Evolutionary conservation across 257 asterid species (phyloP), one percentile per base, ranked within the genome.

Genomic region (Handroanthus guayacan): DNA sequence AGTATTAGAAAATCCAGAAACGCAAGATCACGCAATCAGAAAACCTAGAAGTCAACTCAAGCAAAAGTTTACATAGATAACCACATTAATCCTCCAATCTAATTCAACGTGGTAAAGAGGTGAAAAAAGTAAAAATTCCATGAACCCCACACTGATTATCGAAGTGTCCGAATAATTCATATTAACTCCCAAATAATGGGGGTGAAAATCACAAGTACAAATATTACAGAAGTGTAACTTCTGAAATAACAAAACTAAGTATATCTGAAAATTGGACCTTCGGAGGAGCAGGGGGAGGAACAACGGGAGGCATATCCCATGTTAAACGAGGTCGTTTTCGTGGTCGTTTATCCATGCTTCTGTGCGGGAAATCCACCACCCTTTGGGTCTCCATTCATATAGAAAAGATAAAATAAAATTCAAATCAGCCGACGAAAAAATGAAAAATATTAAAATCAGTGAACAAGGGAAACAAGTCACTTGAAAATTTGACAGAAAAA

Each of bases 311-410:
- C 61, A 80, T 77, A 65, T 92, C 95, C 95, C 97, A 89, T 31
- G 97, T 50, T 76, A 92, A 85, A 77, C 94, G 94, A 72, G 90
- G 97, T 47, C 96, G 88, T 80, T 92, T 92, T 52, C 94, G 86
- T 62, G 97, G 97, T 52, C 91, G 84, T 61, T 86, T 87, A 71
- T 92, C 97, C 80, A 87, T 84, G 65, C 83, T 89, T 77, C 92
- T 82, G 44, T 84, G 87, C 76, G 84, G 86, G 65, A 86, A 86
- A 76, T 89, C 95, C 78, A 82, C 75, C 75, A 83, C 85, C 77
- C 92, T 85, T 67, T 90, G 97, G 45, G 89, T 87, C 82, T 87
- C 93, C 97, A 90, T 90, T 78, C 78, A 62, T 37, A 78, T 13
- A 54, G 60, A 31, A 75, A 11, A 20, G 18, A 25, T 13, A 12